Base-by-base conservation (phyloP, 2,329 filamentous ascomycete species). In the Botrytis byssoidea region DNA sequence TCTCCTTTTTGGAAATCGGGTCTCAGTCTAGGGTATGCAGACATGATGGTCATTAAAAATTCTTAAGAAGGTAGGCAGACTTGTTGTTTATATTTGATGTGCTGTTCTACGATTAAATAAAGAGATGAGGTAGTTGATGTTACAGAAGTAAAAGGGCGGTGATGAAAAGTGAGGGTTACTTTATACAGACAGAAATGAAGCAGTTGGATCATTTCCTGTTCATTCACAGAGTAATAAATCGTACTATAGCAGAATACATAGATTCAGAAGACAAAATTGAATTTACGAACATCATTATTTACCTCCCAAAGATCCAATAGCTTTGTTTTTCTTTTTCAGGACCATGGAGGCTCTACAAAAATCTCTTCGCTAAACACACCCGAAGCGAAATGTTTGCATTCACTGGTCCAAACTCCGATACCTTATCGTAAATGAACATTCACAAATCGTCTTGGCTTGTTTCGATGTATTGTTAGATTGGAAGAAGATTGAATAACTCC, bases 331-430 rank as follows among this genome's bases (percentile, higher is more conserved):
- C 6, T 29, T 57, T 29, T 57, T 2, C 8, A 6, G 3, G 14
- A 32, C 29, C 6, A 14, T 4, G 14, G 6, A 16, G 14, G 29
- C n/a, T 9, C 14, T 32, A 6, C n/a, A 8, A 0, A 0, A 0
- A 57, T 9, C 12, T 57, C 3, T 18, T 4, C 4, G 51, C n/a
- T 32, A 8, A 8, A 18, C 18, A 18, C 16, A 55, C 25, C 25
- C 7, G 51, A 29, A 55, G 25, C n/a, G 3, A 29, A 29, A 55
- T 18, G 3, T 57, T 57, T 18, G 14, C 51, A 29, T 57, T 9
- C n/a, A 32, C 51, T 57, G 51, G 14, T 57, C 51, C 18, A 1
- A 29, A 29, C 14, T 57, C 5, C 6, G 6, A 18, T 3, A 57
- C 3, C 14, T 4, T 6, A n/a, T 29, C 51, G 16, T 22, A 4